A percentile compares a stretch with the other conserved stretches of the same genome.
Conservation (phyloP, 75 land plant species). For the Cunninghamia lanceolata region DNA sequence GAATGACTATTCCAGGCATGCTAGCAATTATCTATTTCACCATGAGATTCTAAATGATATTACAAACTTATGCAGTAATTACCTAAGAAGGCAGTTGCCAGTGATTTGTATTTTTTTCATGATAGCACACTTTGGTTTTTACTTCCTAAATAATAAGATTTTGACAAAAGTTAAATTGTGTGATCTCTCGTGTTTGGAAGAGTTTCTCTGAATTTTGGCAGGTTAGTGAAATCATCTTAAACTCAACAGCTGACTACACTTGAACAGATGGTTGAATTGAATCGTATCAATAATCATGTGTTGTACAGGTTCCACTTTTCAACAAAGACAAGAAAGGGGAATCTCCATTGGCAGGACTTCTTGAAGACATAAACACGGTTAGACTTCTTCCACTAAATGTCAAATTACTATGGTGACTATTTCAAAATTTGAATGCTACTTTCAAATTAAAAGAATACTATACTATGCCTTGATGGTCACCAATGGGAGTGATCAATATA, state of each 20-base stretch:
- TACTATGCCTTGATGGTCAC: not conserved
- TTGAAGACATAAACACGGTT: slow-evolving; percentile 25
- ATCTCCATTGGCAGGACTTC: slow-evolving; percentile 17
- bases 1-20: not conserved
- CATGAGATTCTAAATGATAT: not conserved
- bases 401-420: not conserved
- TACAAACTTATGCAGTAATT: not conserved
- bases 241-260: not conserved
- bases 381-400: not conserved
- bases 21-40: not conserved
- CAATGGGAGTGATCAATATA: not conserved
- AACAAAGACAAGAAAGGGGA: slow-evolving; percentile 19
- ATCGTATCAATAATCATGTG: not conserved
- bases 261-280: not conserved
- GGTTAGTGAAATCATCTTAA: not conserved
- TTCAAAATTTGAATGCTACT: not conserved
- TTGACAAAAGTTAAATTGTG: not conserved
- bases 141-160: not conserved
- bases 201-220: slow-evolving; percentile 2
- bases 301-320: slow-evolving; percentile 34
- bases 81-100: not conserved
- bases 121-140: not conserved
- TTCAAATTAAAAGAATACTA: not conserved
- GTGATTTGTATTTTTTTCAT: not conserved
- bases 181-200: not conserved